Conservation (phyloP, 2,329 filamentous ascomycete genomes). For the Cryphonectria radicalis region DNA sequence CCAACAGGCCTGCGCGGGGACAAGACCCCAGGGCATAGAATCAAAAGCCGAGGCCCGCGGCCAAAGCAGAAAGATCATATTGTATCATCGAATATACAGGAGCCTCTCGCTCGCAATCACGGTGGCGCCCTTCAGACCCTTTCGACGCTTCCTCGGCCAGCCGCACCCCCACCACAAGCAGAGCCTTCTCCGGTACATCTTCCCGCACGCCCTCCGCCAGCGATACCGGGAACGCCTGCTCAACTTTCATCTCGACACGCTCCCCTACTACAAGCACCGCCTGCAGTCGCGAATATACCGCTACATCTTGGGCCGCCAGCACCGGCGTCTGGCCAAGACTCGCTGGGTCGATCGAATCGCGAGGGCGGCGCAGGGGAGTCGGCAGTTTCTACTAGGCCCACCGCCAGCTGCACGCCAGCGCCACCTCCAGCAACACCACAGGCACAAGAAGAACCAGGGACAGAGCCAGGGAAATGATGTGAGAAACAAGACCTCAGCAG, state of each 20-base stretch:
- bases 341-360: slow-evolving; percentile 50
- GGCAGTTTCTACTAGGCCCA: slow-evolving; percentile 51
- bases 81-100: background rate
- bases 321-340: slow-evolving; percentile 53
- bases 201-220: slow-evolving; percentile 65
- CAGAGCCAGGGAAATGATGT: slow-evolving; percentile 18
- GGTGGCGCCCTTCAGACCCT: slow-evolving; percentile 51
- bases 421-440: slow-evolving; percentile 33
- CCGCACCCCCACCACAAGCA: slow-evolving; percentile 48
- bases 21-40: background rate
- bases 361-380: slow-evolving; percentile 40
- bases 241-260: slow-evolving; percentile 73
- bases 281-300: slow-evolving; percentile 78
- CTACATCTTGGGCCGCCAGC: slow-evolving; percentile 70
- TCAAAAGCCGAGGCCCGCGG: background rate
- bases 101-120: slow-evolving; percentile 33
- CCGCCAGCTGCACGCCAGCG: slow-evolving; percentile 29
- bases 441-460: slow-evolving; percentile 34
- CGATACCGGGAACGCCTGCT: slow-evolving; percentile 69
- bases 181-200: slow-evolving; percentile 67
- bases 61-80: background rate
- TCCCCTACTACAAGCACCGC: slow-evolving; percentile 71
- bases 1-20: background rate
- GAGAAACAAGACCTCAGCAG: slow-evolving; percentile 24
- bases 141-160: slow-evolving; percentile 39